A percentile compares a stretch with the other conserved stretches of the same genome.
Conservation (phyloP, 2,329 filamentous ascomycete genomes). For the Apiospora pterosperma region DNA sequence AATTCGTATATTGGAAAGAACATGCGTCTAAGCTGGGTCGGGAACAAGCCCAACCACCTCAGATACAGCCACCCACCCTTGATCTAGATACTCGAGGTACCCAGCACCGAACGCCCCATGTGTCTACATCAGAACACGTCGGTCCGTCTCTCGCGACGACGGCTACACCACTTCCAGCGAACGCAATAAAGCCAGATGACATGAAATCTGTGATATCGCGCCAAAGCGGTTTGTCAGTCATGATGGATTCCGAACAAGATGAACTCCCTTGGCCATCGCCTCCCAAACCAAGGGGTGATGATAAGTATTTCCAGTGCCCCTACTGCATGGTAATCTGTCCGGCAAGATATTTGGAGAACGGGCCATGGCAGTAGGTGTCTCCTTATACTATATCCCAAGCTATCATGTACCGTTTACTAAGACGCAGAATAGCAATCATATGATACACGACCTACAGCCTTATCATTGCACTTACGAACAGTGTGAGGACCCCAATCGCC, state of each 20-base stretch:
- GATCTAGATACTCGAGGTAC: neutral
- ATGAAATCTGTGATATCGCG: neutral
- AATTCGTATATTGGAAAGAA: neutral
- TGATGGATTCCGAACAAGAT: neutral
- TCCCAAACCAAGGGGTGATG: neutral
- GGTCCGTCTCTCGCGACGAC: neutral
- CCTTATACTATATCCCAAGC: neutral
- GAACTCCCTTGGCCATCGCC: neutral
- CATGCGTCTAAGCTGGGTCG: neutral
- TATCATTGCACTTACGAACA: conserved; percentile 17
- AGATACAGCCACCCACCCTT: neutral
- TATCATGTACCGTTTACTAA: neutral
- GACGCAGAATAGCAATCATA: conserved; percentile 2
- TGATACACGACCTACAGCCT: conserved; percentile 15
- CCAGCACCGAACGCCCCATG: neutral
- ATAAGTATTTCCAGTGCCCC: conserved; percentile 10
- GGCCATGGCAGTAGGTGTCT: neutral
- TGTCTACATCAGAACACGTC: neutral
- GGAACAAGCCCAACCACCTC: neutral
- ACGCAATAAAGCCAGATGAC: neutral
- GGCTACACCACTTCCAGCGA: neutral
- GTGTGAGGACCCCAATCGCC: conserved; percentile 12
- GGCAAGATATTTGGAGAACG: conserved; percentile 7
- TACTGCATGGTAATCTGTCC: conserved; percentile 14
- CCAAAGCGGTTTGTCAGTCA: neutral